These are phyloP conservation scores for Plasmodium coatneyi DNA, from an alignment of 169 alveolate genomes.

Conservation along the genomic window DNA sequence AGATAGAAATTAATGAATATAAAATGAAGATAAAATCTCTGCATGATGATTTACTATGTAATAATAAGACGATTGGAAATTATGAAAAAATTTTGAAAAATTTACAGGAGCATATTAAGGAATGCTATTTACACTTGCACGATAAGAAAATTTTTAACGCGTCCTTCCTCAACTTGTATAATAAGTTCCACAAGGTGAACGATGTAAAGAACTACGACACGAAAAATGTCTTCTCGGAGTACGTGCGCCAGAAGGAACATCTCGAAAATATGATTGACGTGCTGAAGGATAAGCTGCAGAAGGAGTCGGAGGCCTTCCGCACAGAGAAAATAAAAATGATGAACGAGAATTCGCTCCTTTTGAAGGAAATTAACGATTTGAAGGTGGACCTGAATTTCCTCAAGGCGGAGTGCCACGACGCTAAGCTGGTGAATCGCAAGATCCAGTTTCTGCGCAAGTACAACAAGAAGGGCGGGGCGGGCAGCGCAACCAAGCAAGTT, in stretches of 20 bases:
- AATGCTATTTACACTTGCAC: slow-evolving; percentile 67
- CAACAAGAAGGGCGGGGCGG: neutral
- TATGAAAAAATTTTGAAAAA: slow-evolving; percentile 65
- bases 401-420: slow-evolving; percentile 66
- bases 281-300: slow-evolving; percentile 53
- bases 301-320: slow-evolving; percentile 71
- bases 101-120: slow-evolving; percentile 68
- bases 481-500: neutral
- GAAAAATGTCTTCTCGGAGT: slow-evolving; percentile 71
- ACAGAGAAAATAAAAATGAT: slow-evolving; percentile 69
- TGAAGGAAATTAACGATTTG: slow-evolving; percentile 70
- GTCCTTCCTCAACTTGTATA: slow-evolving; percentile 61
- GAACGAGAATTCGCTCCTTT: slow-evolving; percentile 62
- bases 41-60: slow-evolving; percentile 65
- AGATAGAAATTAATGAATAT: slow-evolving; percentile 69
- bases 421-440: slow-evolving; percentile 22
- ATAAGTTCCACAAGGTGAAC: slow-evolving; percentile 64
- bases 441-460: slow-evolving; percentile 19
- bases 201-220: slow-evolving; percentile 68
- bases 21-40: slow-evolving; percentile 68
- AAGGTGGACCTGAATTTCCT: slow-evolving; percentile 67
- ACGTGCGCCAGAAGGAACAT: slow-evolving; percentile 62
- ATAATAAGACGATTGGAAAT: slow-evolving; percentile 62
- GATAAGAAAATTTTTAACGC: slow-evolving; percentile 72
- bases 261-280: slow-evolving; percentile 69